phyloP scores from a whole-genome alignment of 2,329 filamentous ascomycete species.

The Scedosporium apiospermum region DNA sequence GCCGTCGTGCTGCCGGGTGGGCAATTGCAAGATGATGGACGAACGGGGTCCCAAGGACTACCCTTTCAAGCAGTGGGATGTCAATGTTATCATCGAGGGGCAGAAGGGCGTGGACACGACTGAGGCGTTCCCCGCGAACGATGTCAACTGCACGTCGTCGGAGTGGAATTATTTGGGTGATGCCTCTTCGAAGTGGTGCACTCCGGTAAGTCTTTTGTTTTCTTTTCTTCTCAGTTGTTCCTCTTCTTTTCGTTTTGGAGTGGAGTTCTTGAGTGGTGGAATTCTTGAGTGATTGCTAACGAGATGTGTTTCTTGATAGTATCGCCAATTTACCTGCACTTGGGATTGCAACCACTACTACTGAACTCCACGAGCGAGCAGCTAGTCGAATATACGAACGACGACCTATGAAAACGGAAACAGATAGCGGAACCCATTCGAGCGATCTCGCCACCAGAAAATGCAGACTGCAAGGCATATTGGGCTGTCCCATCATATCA shows the following conservation, averaged over 20 bases:
- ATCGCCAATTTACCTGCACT: neutral
- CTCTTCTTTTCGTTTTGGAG: neutral
- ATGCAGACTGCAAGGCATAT: no score
- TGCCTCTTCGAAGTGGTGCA: neutral
- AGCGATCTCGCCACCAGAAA: no score
- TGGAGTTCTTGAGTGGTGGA: neutral
- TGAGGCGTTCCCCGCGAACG: neutral
- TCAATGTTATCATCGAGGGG: neutral
- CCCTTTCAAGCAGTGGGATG: slow-evolving; percentile 4
- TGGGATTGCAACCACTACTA: slow-evolving; percentile 2
- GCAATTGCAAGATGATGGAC: neutral
- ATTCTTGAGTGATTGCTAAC: neutral
- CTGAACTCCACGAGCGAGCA: neutral
- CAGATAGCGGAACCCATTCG: no score
- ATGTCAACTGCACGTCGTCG: neutral
- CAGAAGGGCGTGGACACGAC: neutral
- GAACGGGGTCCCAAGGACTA: neutral
- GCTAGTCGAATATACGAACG: no score
- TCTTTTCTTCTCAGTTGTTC: neutral
- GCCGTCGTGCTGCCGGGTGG: slow-evolving; percentile 1
- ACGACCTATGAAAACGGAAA: no score
- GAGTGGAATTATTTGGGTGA: neutral
- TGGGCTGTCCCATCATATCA: no score
- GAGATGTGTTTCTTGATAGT: neutral
- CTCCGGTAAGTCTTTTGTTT: neutral